Base-by-base conservation (phyloP, 108 stramenopile genomes). In the Pseudonitzschia pungens region DNA sequence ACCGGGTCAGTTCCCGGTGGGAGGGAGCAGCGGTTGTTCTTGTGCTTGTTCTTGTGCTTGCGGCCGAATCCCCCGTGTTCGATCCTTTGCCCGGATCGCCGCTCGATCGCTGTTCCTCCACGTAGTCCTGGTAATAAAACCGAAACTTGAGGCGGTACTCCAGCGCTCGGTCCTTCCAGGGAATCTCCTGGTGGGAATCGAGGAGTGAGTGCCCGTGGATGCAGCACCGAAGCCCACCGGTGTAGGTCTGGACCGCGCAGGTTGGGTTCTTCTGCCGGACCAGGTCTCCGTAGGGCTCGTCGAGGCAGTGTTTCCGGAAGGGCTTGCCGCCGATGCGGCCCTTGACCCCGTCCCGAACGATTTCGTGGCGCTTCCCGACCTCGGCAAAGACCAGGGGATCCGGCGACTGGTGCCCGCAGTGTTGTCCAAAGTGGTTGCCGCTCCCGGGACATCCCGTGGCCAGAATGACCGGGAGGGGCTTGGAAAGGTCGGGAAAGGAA, bases 71-170 rank as follows among this genome's bases (percentile, higher is more conserved):
- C 24, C n/a, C 53, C 7, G 53, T 14, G 53, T 14, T n/a, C n/a
- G n/a, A n/a, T n/a, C n/a, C n/a, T n/a, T n/a, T 0, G 0, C 22
- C 24, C 24, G 22, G n/a, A 24, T 54, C 53, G 24, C 0, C 15
- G 22, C 8, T 54, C 11, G 53, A 24, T 14, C 24, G 0, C 53
- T 22, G 10, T 24, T 54, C 24, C 3, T 28, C 42, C 1, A n/a
- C 18, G 59, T 76, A 83, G 10, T 78, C 77, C 68, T 83, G 66
- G 68, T 79, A 78, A 22, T 78, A 83, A 36, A 75, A 83, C 7
- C 82, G 77, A 63, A 76, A 78, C 65, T 83, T 83, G 32, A 83
- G 56, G 28, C 64, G 70, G 52, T 78, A 83, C 21, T 75, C 74
- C 33, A 83, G 70, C 15, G 21, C 14, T 53, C 79, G 64, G 69